Evolutionary conservation across 495 filamentous ascomycete genomes (phyloP), one percentile per base, ranked within the genome.

Genomic region (Penicillium malachiteum): DNA sequence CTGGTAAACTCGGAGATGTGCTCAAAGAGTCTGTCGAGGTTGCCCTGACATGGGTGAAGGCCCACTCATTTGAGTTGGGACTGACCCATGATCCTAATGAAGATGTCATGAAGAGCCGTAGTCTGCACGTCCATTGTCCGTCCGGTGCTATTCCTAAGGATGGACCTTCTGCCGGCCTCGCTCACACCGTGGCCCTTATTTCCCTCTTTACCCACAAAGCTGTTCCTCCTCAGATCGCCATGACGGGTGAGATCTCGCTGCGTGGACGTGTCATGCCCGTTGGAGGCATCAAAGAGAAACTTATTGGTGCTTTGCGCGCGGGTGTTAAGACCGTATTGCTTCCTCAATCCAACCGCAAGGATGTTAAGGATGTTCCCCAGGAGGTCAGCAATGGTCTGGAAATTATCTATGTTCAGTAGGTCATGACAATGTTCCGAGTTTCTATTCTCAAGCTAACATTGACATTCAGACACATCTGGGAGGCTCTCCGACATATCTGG

Each of bases 11-110:
- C n/a, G 95, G 94, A 54, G 92, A 96, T 67, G 94, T 97, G 16
- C 84, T 99, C 40, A 97, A 97, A 74, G 94, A 99, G 72, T 91
- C 87, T 57, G 95, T 97, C 39, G 93, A 97, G 68, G 94, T 99
- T 17, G 94, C 94, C 18, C 80, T 97, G 37, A 87, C 87, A 10
- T 97, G 94, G 94, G 94, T 99, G 34, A 96, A 96, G 72, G 89
- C 91, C 17, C 94, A 97, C 70, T 92, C 94, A 3, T 97, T 86
- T 63, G 90, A 93, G 63, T 82, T 99, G 14, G 92, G 92, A 11
- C 73, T 99, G 47, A 91, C 91, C 3, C 78, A 83, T 46, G 84
- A 88, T 55, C 87, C 87, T 31, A 84, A 84, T 58, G 90, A 95
- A 63, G 91, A 99, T 70, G 89, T 99, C 68, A 97, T 96, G 92